Evolutionary conservation across 805 yeast genomes (phyloP).

Genomic region (Trichomonascus vanleenenianus): DNA sequence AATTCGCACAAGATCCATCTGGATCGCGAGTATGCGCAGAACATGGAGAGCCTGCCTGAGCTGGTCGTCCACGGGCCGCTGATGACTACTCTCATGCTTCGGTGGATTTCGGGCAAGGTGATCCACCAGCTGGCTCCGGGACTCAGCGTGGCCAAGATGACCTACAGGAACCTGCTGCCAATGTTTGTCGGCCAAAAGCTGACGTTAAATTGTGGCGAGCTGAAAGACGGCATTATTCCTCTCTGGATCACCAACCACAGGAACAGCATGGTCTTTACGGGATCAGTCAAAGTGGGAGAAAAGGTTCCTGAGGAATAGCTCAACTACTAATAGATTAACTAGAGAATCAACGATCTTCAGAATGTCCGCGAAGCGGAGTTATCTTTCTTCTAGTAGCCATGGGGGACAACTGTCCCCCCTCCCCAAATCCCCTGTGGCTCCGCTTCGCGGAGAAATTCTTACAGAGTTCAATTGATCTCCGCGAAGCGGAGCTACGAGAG

Average conservation of each 20-base stretch:
- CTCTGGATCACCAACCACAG: slow-evolving; percentile 22
- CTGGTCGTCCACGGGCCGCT: slow-evolving; percentile 79
- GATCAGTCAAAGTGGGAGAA: slow-evolving; percentile 17
- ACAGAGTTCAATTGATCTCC: too few species aligned
- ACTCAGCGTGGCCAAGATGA: slow-evolving; percentile 27
- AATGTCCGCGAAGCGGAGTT: too few species aligned
- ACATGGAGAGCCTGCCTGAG: slow-evolving; percentile 51
- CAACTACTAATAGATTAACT: too few species aligned
- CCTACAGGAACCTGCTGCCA: slow-evolving; percentile 45
- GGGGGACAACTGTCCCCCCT: too few species aligned
- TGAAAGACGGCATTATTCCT: slow-evolving; percentile 26
- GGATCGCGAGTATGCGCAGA: slow-evolving; percentile 45
- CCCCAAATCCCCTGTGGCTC: too few species aligned
- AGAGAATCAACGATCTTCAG: too few species aligned
- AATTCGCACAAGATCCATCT: slow-evolving; percentile 83
- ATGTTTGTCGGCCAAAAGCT: slow-evolving; percentile 36
- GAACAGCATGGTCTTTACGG: slow-evolving; percentile 15
- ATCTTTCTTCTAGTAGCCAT: too few species aligned
- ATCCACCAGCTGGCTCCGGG: slow-evolving; percentile 11
- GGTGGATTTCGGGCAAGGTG: slow-evolving; percentile 35
- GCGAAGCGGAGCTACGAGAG: too few species aligned
- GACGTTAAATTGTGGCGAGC: slow-evolving; percentile 15
- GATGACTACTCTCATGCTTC: slow-evolving; percentile 50
- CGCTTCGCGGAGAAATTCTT: too few species aligned
- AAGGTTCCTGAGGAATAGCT: too few species aligned